These are phyloP conservation scores for Penicillium sp. DNA, from an alignment of 2,329 filamentous ascomycete genomes.

Conservation along the genomic window DNA sequence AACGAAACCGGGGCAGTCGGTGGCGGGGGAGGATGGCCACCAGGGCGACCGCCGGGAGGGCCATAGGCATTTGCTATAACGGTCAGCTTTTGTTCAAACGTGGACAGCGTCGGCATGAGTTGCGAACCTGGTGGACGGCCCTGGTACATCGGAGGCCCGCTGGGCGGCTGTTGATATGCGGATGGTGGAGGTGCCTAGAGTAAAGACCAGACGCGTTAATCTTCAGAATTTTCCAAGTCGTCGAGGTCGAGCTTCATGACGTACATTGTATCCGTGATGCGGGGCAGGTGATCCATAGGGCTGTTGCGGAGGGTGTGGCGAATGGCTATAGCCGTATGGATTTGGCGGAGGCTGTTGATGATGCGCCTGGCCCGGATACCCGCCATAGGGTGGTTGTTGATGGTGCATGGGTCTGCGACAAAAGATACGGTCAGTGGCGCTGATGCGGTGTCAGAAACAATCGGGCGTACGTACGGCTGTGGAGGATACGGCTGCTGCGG, in stretches of 20 bases:
- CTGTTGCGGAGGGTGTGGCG: conserved; percentile 37
- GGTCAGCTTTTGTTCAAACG: not conserved
- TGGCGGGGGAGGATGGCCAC: conserved; percentile 56
- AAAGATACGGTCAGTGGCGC: conserved; percentile 3
- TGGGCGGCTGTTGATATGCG: conserved; percentile 32
- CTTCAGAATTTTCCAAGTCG: too few species aligned
- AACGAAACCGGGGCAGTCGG: conserved; percentile 64
- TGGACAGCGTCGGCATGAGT: not conserved
- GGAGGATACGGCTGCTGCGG: conserved; percentile 42
- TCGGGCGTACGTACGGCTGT: conserved; percentile 37
- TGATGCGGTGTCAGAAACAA: conserved; percentile 1
- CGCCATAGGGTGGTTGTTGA: conserved; percentile 33
- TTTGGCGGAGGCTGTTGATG: conserved; percentile 40
- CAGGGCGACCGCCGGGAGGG: conserved; percentile 14
- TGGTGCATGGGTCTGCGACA: conserved; percentile 31
- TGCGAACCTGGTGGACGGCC: conserved; percentile 36
- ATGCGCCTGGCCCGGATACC: conserved; percentile 36
- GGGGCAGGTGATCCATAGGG: conserved; percentile 28
- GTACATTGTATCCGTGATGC: conserved; percentile 36
- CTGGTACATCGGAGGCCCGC: conserved; percentile 36
- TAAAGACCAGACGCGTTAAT: not conserved
- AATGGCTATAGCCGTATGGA: conserved; percentile 42
- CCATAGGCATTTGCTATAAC: conserved; percentile 13
- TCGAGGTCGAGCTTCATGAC: conserved; percentile 13
- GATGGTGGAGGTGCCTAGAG: conserved; percentile 26